These are phyloP conservation scores for Salvia splendens DNA, from an alignment of 257 asterid species.

Conservation along the genomic window DNA sequence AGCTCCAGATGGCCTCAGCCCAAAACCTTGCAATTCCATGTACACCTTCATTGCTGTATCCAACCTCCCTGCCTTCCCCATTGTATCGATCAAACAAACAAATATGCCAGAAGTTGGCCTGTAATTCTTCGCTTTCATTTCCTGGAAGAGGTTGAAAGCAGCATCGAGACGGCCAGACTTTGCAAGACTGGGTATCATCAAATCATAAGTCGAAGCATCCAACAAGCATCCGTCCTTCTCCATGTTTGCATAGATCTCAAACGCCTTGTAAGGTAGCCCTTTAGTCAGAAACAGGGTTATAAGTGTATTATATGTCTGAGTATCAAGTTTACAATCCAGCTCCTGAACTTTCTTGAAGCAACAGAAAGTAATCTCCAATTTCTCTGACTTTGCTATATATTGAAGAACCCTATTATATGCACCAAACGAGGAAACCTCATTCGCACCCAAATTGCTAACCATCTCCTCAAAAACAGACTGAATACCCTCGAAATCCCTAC, in stretches of 20 bases:
- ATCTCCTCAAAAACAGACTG: conserved; percentile 86
- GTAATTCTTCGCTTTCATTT: conserved; percentile 51
- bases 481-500: conserved; percentile 76
- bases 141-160: conserved; percentile 58
- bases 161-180: conserved; percentile 92
- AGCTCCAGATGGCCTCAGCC: conserved; percentile 82
- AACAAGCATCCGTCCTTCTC: conserved; percentile 61
- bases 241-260: conserved; percentile 82
- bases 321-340: conserved; percentile 66
- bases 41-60: conserved; percentile 86
- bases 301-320: conserved; percentile 72
- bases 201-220: conserved; percentile 80
- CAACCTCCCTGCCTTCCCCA: conserved; percentile 85
- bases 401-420: conserved; percentile 86
- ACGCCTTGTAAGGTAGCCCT: conserved; percentile 90
- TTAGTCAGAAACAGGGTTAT: conserved; percentile 74
- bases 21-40: conserved; percentile 88
- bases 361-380: conserved; percentile 88
- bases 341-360: conserved; percentile 94
- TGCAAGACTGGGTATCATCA: conserved; percentile 89
- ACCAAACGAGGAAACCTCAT: conserved; percentile 44
- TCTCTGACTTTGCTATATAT: conserved; percentile 86
- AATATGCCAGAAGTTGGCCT: conserved; percentile 53
- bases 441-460: conserved; percentile 63
- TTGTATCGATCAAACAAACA: conserved; percentile 52